Base-by-base conservation (phyloP, 257 asterid genomes). In the Petunia secreta region DNA sequence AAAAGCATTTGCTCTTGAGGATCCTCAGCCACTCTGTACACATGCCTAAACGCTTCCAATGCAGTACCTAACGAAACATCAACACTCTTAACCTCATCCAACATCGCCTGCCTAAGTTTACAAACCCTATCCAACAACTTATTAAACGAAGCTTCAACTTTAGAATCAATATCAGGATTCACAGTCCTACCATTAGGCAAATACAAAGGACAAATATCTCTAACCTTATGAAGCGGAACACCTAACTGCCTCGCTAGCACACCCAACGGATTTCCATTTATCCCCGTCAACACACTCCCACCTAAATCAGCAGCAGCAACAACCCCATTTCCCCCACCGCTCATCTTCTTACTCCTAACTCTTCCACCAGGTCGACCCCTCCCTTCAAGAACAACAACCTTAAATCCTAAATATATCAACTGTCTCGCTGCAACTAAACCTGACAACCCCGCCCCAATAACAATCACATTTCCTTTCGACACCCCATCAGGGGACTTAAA, bases 241-340 rank as follows among this genome's bases (percentile, higher is more conserved):
- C 92, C 97, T 13, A 95, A 85, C 85, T 95, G 99, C 67, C 99
- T 89, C 4, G 97, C 99, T 16, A 95, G 89, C 79, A 95, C 99
- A 55, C 97, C 99, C 82, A 95, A 83, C 0, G 99, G 99, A 75
- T 95, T 95, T 44, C 99, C 99, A 84, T 93, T 95, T 68, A 92
- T 95, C 53, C 99, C 99, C 1, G 99, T 95, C 75, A 95, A 85
- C 40, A 95, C 99, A 63, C 99, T 95, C 66, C 99, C 99, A 43
- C 99, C 99, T 83, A 95, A 87, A 87, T 95, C 99, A 6, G 98
- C 99, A 0, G 97, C 99, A 4, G 91, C 95, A 25, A 88, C 89
- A 15, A 88, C 88, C 40, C 84, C 83, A 40, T 79, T 87, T 59
- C 86, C 91, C 2, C 83, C 88, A 79, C 91, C 97, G 7, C 85